Evolutionary conservation across 345 rosid genomes (phyloP).

Genomic region (Moricandia moricandioides): DNA sequence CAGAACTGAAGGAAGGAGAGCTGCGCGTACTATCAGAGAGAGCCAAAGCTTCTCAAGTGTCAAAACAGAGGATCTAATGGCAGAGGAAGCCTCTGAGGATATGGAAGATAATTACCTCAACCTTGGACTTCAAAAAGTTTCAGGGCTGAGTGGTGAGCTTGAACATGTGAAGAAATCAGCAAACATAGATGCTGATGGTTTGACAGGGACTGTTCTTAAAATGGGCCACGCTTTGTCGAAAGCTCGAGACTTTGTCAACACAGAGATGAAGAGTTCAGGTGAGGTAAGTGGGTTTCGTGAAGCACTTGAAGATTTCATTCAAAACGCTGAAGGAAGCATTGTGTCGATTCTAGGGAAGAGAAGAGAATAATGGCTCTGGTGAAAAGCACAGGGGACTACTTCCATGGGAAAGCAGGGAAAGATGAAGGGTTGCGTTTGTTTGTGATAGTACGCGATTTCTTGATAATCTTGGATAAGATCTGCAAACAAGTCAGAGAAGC

Average conservation of each 20-base stretch:
- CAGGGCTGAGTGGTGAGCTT: conserved; percentile 70
- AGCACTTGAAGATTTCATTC: conserved; percentile 72
- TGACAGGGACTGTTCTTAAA: conserved; percentile 72
- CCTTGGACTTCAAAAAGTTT: conserved; percentile 87
- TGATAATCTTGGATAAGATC: conserved; percentile 74
- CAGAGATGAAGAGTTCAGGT: conserved; percentile 64
- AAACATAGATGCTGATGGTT: conserved; percentile 68
- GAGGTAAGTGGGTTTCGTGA: conserved; percentile 75
- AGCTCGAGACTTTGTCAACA: conserved; percentile 60
- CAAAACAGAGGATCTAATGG: conserved; percentile 71
- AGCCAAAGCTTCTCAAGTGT: conserved; percentile 64
- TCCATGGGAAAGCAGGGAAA: conserved; percentile 92
- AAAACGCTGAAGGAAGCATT: conserved; percentile 66
- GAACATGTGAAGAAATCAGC: conserved; percentile 90
- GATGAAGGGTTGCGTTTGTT: conserved; percentile 90
- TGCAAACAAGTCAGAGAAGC: conserved; percentile 77
- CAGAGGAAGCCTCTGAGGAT: conserved; percentile 54
- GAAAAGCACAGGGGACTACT: conserved; percentile 91
- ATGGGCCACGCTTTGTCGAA: conserved; percentile 56
- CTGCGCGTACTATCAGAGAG: conserved; percentile 71
- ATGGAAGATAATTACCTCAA: conserved; percentile 60
- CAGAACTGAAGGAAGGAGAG: conserved; percentile 86
- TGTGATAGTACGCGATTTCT: conserved; percentile 69
- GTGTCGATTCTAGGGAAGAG: conserved; percentile 71
- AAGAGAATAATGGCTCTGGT: conserved; percentile 81